phyloP scores from a whole-genome alignment of 345 rosid genomes.

The Corchorus capsularis region DNA sequence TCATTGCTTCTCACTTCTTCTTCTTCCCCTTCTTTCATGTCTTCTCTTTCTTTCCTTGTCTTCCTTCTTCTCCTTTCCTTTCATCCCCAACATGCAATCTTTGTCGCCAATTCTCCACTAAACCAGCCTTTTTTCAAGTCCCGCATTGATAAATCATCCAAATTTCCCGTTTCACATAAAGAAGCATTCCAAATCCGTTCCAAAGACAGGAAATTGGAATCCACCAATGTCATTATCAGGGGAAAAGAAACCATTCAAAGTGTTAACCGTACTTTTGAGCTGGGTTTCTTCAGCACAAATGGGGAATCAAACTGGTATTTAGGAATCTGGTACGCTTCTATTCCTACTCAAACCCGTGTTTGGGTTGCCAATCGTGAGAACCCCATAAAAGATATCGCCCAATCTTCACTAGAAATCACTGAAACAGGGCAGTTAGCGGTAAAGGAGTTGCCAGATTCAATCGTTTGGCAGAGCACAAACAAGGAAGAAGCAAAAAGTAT shows the following conservation, averaged over 20 bases:
- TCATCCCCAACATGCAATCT: constrained; percentile 1
- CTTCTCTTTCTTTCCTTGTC: constrained; percentile 20
- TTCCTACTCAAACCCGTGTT: constrained; percentile 44
- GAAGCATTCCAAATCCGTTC: neutral
- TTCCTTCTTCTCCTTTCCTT: constrained; percentile 14
- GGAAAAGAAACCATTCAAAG: constrained; percentile 55
- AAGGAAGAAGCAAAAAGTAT: constrained; percentile 25
- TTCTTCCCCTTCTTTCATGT: constrained; percentile 12
- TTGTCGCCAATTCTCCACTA: neutral
- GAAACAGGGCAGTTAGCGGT: constrained; percentile 38
- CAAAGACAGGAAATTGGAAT: constrained; percentile 27
- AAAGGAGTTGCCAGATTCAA: constrained; percentile 31
- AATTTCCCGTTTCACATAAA: neutral
- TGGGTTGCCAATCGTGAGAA: constrained; percentile 63
- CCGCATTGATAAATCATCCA: neutral
- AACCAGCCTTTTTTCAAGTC: neutral
- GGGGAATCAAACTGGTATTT: constrained; percentile 48
- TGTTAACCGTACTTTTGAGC: constrained; percentile 42
- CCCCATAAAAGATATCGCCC: constrained; percentile 32
- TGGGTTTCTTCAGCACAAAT: constrained; percentile 50
- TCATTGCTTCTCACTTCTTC: neutral
- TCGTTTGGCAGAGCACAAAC: constrained; percentile 50
- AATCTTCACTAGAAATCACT: constrained; percentile 31
- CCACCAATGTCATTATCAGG: constrained; percentile 31
- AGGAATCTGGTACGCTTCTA: constrained; percentile 56